A percentile compares a stretch with the other conserved stretches of the same genome.
Evolutionary conservation across 2,329 filamentous ascomycete genomes (phyloP).

Genomic region (Tolypocladium ovalisporum): DNA sequence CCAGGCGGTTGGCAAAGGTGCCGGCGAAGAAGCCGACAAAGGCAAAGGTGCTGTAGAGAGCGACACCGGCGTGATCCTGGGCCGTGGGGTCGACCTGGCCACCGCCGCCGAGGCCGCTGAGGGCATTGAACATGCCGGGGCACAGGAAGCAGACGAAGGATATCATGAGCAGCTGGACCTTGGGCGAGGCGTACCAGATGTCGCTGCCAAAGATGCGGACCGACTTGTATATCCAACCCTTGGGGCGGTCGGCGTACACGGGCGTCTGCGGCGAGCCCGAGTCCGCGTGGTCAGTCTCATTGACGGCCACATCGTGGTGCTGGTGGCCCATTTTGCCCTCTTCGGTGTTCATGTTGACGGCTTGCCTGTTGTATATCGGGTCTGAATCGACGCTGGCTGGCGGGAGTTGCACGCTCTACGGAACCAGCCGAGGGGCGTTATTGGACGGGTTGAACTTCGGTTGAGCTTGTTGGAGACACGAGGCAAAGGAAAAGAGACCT

Average conservation of each 20-base stretch:
- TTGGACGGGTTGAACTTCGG: neutral
- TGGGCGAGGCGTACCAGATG: slow-evolving; percentile 64
- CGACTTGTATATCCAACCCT: slow-evolving; percentile 58
- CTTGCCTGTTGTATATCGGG: neutral
- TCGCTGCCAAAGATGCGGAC: slow-evolving; percentile 41
- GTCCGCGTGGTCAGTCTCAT: slow-evolving; percentile 4
- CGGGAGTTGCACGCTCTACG: neutral
- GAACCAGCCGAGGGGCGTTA: neutral
- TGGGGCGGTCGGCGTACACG: slow-evolving; percentile 21
- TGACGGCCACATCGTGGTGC: slow-evolving; percentile 5
- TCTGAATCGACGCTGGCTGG: neutral
- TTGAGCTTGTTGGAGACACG: neutral
- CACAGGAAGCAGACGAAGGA: slow-evolving; percentile 46
- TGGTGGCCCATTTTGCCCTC: slow-evolving; percentile 11
- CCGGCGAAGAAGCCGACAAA: slow-evolving; percentile 60
- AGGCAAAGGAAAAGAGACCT: neutral
- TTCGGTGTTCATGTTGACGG: slow-evolving; percentile 12
- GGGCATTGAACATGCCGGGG: slow-evolving; percentile 63
- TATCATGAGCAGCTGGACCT: slow-evolving; percentile 61
- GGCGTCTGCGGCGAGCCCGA: slow-evolving; percentile 2
- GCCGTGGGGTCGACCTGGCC: slow-evolving; percentile 40
- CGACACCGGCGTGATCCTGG: slow-evolving; percentile 54
- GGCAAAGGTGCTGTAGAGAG: slow-evolving; percentile 62
- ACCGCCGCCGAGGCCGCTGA: slow-evolving; percentile 54
- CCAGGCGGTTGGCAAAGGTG: slow-evolving; percentile 67